Base-by-base conservation (phyloP, 176 grass and related monocot genomes). In the Stipa capillata region DNA sequence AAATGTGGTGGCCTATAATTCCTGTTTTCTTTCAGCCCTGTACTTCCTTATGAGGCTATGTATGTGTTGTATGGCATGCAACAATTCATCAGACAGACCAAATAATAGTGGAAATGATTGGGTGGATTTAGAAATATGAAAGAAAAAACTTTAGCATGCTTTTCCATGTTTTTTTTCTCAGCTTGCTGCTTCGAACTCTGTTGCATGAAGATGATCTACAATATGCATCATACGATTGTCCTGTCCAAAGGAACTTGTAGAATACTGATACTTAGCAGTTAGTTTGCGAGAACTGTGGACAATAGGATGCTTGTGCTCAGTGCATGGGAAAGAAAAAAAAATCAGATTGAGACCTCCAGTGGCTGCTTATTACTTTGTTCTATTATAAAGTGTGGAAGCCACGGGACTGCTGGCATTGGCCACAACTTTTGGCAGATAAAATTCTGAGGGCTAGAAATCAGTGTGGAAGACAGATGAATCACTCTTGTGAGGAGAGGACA, bases 401-500 rank as follows among this genome's bases (percentile, higher is more conserved):
- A 64, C 84, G 56, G 29, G 27, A 40, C 81, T 52, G 63, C 65
- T 78, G 36, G 21, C 54, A 78, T 52, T 85, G 56, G 58, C 89
- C 80, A 84, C 80, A 84, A 34, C 61, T 84, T 87, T 87, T 56
- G 37, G 50, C 69, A 37, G 74, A 76, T 47, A 71, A 82, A 77
- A 55, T 81, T 72, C 25, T 69, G 70, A 10, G 44, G 17, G 51
- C 32, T 54, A 79, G 42, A 70, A 82, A 72, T 73, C 63, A 74
- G 11, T n/a, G 50, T 65, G 33, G 43, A 82, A 72, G 77, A 58
- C 24, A 55, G 77, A 69, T 50, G 28, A 63, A 72, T 78, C 7
- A 82, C 48, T 61, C 57, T 82, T 64, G 25, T 59, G 37, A 48
- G 29, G 49, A 43, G 41, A 11, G 8, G 0, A 69, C 17, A 17